Conservation (phyloP, 2,329 filamentous ascomycete species). For the Aspergillus niger region DNA sequence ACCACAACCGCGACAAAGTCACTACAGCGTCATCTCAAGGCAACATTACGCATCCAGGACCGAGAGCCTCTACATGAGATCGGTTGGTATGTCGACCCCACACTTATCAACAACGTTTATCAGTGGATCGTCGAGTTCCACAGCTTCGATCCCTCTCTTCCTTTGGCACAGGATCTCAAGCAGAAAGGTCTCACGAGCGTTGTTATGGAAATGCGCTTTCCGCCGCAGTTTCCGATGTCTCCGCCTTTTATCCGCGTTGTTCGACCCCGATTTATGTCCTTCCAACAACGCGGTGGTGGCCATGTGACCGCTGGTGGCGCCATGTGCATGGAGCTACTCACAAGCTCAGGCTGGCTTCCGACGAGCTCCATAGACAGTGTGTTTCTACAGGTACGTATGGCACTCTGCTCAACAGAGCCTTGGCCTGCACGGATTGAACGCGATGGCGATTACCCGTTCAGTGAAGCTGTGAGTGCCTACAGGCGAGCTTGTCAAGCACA, state of each 20-base stretch:
- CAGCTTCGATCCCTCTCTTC: constrained; percentile 70
- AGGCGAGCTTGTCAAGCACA: constrained; percentile 67
- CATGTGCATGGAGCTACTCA: constrained; percentile 82
- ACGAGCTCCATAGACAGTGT: constrained; percentile 75
- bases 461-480: constrained; percentile 74
- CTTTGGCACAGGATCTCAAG: constrained; percentile 75
- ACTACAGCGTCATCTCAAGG: constrained; percentile 65
- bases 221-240: constrained; percentile 70
- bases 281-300: constrained; percentile 73
- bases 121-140: constrained; percentile 93
- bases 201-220: constrained; percentile 80
- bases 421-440: constrained; percentile 68
- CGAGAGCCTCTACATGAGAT: constrained; percentile 63
- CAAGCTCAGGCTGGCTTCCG: constrained; percentile 78
- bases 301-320: constrained; percentile 84
- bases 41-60: constrained; percentile 65
- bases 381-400: constrained; percentile 76
- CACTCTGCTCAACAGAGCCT: constrained; percentile 69
- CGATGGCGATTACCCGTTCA: constrained; percentile 61
- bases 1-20: constrained; percentile 61
- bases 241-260: constrained; percentile 86
- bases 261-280: constrained; percentile 74
- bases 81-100: constrained; percentile 79
- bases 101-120: constrained; percentile 71
- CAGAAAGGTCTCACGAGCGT: constrained; percentile 63